Base-by-base conservation (phyloP, 2,329 filamentous ascomycete species). In the Capronia epimyces region DNA sequence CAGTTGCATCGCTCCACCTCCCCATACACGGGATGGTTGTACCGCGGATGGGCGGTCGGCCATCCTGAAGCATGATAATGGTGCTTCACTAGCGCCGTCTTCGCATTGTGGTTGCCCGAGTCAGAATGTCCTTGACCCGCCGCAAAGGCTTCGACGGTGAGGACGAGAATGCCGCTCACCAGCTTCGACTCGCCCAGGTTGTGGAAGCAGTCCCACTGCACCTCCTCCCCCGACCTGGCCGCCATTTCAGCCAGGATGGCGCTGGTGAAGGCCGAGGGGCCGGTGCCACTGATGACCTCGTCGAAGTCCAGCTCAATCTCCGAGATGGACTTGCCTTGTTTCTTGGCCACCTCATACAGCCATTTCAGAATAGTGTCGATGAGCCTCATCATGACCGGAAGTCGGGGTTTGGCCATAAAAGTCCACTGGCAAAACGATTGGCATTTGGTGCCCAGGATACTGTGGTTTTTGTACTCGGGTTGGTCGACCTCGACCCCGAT, bases 381-480 rank as follows among this genome's bases (percentile, higher is more conserved):
- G 2, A 87, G 73, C 25, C 71, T 70, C 65, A 86, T 71, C 81
- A 87, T 86, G 49, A 87, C 81, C 1, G 82, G 81, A 21, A 82
- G 75, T 15, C 74, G 71, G 1, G 84, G 82, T 63, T 86, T 84
- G 60, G 79, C 79, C 71, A 85, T 83, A 61, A 87, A 85, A 0
- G 84, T 87, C 84, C 84, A 87, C 62, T 87, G 84, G 64, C 83
- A 87, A 64, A 87, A 87, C 0, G 83, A 87, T 58, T 75, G 72
- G 31, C 79, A 86, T 67, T 87, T 87, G 43, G 75, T 75, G 12
- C 84, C 83, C 0, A 87, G 71, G 25, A 87, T 81, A 1, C 79
- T 75, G 63, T 87, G 83, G 43, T 80, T 67, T 15, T 68, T 70
- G 67, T 80, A 86, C 7, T 80, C 75, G 0, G 83, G 83, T 65